Conservation (phyloP, 176 grass and related monocot species). For the Rhynchospora breviuscula region DNA sequence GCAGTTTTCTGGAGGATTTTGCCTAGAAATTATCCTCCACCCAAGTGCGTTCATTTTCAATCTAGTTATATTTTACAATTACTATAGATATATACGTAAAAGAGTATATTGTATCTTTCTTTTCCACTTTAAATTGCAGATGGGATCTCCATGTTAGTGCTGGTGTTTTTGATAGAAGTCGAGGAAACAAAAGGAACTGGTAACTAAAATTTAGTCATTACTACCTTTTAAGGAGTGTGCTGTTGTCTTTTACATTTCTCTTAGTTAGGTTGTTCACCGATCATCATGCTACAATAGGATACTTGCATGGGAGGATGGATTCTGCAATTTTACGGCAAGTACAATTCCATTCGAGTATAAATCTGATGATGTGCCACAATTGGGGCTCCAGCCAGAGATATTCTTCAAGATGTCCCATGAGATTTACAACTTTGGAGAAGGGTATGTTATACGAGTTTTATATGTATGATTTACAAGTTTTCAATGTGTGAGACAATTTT, state of each 20-base stretch:
- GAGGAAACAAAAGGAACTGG: conserved; percentile 95
- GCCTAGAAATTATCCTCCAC: conserved; percentile 72
- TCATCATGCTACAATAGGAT: conserved; percentile 37
- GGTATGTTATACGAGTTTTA: background rate
- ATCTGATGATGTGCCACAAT: conserved; percentile 24
- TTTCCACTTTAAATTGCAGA: conserved; percentile 29
- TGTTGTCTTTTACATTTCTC: conserved; percentile 16
- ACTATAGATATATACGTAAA: background rate
- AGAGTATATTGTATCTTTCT: background rate
- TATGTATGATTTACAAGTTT: too few species aligned
- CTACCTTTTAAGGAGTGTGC: background rate
- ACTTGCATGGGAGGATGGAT: conserved; percentile 89
- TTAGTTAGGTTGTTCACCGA: conserved; percentile 10
- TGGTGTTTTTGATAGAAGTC: conserved; percentile 48
- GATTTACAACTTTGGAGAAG: conserved; percentile 76
- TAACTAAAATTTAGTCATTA: conserved; percentile 9
- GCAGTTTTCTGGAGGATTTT: conserved; percentile 77
- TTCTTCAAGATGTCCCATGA: conserved; percentile 86
- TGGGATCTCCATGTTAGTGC: conserved; percentile 79
- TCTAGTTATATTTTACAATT: background rate
- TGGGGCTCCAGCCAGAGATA: conserved; percentile 57
- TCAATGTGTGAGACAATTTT: background rate
- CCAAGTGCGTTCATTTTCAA: conserved; percentile 40
- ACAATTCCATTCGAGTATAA: conserved; percentile 37
- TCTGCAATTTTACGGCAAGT: conserved; percentile 75